A percentile compares a stretch with the other conserved stretches of the same genome.
phyloP scores from a whole-genome alignment of 2,329 filamentous ascomycete species.

The Colletotrichum orchidophilum region DNA sequence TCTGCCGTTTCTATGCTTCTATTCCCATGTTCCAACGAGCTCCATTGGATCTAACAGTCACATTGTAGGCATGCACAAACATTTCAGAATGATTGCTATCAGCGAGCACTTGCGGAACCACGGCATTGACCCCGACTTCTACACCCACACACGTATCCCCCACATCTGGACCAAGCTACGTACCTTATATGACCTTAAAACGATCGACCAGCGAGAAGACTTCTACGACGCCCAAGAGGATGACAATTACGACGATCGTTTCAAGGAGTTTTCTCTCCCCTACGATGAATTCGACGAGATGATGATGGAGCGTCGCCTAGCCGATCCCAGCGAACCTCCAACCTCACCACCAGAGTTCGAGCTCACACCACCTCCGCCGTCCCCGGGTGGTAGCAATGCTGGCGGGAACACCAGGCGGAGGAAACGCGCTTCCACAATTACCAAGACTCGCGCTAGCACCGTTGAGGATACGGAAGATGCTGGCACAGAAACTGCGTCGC shows the following conservation, averaged over 20 bases:
- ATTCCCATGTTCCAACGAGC: neutral
- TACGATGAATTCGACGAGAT: slow-evolving; percentile 54
- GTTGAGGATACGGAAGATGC: slow-evolving; percentile 63
- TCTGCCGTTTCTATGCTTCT: neutral
- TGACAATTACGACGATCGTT: slow-evolving; percentile 66
- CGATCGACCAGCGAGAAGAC: slow-evolving; percentile 86
- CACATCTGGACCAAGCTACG: slow-evolving; percentile 91
- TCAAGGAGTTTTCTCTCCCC: slow-evolving; percentile 73
- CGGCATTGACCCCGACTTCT: slow-evolving; percentile 75
- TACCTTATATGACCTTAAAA: slow-evolving; percentile 84
- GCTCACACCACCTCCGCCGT: slow-evolving; percentile 39
- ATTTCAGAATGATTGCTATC: slow-evolving; percentile 91
- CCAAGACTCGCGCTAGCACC: slow-evolving; percentile 52
- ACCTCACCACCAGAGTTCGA: slow-evolving; percentile 57
- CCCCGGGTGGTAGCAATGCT: slow-evolving; percentile 21
- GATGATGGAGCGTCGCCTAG: slow-evolving; percentile 56
- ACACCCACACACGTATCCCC: slow-evolving; percentile 85
- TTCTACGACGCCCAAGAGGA: slow-evolving; percentile 64
- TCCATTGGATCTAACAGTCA: slow-evolving; percentile 35
- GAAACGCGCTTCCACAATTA: slow-evolving; percentile 51
- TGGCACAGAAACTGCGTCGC: slow-evolving; percentile 50
- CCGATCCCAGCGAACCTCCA: slow-evolving; percentile 57
- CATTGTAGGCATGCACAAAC: slow-evolving; percentile 82
- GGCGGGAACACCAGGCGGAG: slow-evolving; percentile 48
- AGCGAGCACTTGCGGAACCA: slow-evolving; percentile 82